phyloP scores from a whole-genome alignment of 306 rosid species.

The Comarum palustre region DNA sequence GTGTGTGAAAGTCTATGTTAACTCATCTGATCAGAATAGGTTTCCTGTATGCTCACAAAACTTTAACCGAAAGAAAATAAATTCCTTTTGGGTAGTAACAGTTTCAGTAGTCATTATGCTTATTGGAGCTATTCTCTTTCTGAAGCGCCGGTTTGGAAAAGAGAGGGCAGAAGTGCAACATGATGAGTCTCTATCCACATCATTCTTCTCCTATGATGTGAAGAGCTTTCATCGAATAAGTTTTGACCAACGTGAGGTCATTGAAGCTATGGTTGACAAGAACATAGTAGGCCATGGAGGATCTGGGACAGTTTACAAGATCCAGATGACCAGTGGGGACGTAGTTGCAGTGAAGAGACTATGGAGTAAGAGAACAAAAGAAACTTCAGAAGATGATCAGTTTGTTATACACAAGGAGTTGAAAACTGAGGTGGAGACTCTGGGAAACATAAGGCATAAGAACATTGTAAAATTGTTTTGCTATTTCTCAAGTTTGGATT shows the following conservation, averaged over 20 bases:
- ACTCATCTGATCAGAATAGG: constrained; percentile 48
- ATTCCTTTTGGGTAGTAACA: constrained; percentile 73
- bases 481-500: constrained; percentile 70
- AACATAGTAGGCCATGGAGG: constrained; percentile 90
- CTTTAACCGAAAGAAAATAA: constrained; percentile 41
- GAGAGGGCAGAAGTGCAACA: constrained; percentile 52
- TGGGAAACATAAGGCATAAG: constrained; percentile 87
- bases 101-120: constrained; percentile 57
- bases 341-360: constrained; percentile 75
- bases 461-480: constrained; percentile 85
- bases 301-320: constrained; percentile 87
- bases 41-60: constrained; percentile 53
- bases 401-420: constrained; percentile 47
- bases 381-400: constrained; percentile 52
- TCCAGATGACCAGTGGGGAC: constrained; percentile 66
- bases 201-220: constrained; percentile 65
- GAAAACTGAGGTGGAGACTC: constrained; percentile 86
- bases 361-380: constrained; percentile 55
- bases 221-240: constrained; percentile 79
- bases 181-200: constrained; percentile 63
- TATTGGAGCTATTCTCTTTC: constrained; percentile 53
- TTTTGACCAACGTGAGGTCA: constrained; percentile 68
- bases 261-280: constrained; percentile 72
- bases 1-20: constrained; percentile 50
- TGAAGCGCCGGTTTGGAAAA: constrained; percentile 56